Percentiles rank a stretch among this genome's conserved stretches.
These are phyloP conservation scores for Fraxinus velutina DNA, from an alignment of 305 asterid genomes.

Conservation along the genomic window DNA sequence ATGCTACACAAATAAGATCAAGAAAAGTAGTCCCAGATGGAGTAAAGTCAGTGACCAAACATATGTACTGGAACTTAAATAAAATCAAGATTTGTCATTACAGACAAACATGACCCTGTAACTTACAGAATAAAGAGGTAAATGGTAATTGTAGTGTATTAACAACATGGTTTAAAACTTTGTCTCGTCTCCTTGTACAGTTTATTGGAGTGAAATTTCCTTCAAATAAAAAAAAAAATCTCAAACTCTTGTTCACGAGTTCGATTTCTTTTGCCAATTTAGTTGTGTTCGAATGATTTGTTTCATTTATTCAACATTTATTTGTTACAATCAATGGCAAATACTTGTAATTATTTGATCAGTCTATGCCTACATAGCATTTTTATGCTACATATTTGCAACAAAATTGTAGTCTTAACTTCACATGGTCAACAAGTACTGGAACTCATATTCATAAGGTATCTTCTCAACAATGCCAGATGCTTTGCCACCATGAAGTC, in stretches of 20 bases:
- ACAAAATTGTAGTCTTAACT: neutral
- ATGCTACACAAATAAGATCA: neutral
- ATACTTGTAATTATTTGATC: neutral
- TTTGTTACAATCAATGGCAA: neutral
- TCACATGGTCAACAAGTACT: constrained; percentile 56
- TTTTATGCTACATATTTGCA: neutral
- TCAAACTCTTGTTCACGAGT: neutral
- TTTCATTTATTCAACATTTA: neutral
- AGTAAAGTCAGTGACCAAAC: neutral
- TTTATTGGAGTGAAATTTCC: neutral
- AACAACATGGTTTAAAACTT: neutral
- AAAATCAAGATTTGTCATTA: neutral
- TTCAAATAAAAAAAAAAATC: neutral
- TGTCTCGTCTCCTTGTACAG: neutral
- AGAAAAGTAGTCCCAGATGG: neutral
- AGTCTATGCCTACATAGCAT: neutral
- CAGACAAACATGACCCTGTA: neutral
- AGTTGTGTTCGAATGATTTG: neutral
- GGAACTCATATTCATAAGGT: constrained; percentile 71
- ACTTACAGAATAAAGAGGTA: neutral
- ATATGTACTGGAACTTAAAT: neutral
- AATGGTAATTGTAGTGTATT: neutral
- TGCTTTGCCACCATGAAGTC: constrained; percentile 36
- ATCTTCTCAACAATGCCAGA: constrained; percentile 57
- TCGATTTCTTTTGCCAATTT: neutral